phyloP scores from a whole-genome alignment of 345 rosid genomes.

The Linum trigynum region DNA sequence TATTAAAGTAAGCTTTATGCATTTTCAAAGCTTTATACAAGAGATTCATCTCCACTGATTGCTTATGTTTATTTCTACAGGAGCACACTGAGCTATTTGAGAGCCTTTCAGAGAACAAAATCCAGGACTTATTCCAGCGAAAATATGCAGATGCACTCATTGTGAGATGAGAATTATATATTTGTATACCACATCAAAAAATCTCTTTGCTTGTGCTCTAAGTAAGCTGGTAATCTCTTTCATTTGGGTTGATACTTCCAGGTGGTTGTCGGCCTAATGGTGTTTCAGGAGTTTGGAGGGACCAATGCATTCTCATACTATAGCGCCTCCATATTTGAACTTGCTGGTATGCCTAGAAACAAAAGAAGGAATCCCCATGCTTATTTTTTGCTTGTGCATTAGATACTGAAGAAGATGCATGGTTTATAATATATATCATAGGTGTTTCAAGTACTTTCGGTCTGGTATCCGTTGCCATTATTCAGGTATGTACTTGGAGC shows the following conservation, averaged over 20 bases:
- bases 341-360: slow-evolving; percentile 33
- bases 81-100: slow-evolving; percentile 30
- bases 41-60: not conserved
- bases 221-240: not conserved
- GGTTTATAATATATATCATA: not conserved
- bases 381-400: not conserved
- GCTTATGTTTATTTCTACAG: slow-evolving; percentile 14
- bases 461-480: slow-evolving; percentile 27
- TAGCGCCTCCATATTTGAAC: slow-evolving; percentile 30
- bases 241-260: slow-evolving; percentile 10
- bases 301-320: slow-evolving; percentile 32
- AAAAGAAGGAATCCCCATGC: not conserved
- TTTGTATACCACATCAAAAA: not conserved
- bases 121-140: slow-evolving; percentile 40
- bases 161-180: slow-evolving; percentile 21
- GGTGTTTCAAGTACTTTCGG: slow-evolving; percentile 38
- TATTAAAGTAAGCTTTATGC: slow-evolving; percentile 16
- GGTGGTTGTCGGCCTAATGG: slow-evolving; percentile 58
- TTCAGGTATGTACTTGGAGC: slow-evolving; percentile 22
- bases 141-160: slow-evolving; percentile 45
- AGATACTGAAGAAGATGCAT: not conserved
- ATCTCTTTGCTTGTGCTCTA: not conserved
- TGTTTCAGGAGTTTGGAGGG: slow-evolving; percentile 56
- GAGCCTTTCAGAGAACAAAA: slow-evolving; percentile 19
- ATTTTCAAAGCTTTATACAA: not conserved